Conservation (phyloP, 148 eudicot genomes). For the Polygonum aviculare region DNA sequence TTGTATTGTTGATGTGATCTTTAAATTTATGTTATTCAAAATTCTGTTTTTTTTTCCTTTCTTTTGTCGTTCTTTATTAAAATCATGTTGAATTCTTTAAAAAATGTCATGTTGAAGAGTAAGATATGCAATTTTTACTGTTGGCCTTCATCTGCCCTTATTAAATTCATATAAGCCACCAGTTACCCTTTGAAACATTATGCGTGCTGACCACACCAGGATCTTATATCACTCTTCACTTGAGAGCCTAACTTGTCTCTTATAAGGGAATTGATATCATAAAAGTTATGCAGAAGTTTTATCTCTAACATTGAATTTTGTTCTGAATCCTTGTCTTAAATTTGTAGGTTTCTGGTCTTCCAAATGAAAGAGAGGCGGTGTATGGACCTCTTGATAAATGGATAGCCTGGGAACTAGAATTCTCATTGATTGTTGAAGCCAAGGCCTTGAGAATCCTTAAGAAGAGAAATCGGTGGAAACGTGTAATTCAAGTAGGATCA, state of each 20-base stretch:
- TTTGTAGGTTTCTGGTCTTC: slow-evolving; percentile 58
- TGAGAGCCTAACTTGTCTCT: not conserved
- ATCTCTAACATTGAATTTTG: not conserved
- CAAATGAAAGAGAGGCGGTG: slow-evolving; percentile 80
- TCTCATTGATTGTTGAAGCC: slow-evolving; percentile 82
- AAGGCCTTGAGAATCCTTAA: slow-evolving; percentile 74
- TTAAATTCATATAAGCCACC: not conserved
- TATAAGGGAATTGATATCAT: not conserved
- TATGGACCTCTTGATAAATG: slow-evolving; percentile 79
- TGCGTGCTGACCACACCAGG: not conserved
- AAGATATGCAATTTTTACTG: not conserved
- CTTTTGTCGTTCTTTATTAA: not conserved
- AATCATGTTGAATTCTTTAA: no score
- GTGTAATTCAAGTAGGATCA: slow-evolving; percentile 59
- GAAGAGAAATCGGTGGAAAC: slow-evolving; percentile 60
- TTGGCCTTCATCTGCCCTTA: not conserved
- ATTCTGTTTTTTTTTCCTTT: not conserved
- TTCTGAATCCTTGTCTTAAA: not conserved
- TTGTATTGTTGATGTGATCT: not conserved
- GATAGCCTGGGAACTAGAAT: slow-evolving; percentile 88
- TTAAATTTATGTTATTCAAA: not conserved
- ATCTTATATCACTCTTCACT: not conserved
- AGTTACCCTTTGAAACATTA: not conserved
- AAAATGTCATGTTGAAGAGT: not conserved
- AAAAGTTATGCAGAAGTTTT: not conserved